Evolutionary conservation across 768 basidiomycete genomes (phyloP).

Genomic region (Cubamyces sp.): DNA sequence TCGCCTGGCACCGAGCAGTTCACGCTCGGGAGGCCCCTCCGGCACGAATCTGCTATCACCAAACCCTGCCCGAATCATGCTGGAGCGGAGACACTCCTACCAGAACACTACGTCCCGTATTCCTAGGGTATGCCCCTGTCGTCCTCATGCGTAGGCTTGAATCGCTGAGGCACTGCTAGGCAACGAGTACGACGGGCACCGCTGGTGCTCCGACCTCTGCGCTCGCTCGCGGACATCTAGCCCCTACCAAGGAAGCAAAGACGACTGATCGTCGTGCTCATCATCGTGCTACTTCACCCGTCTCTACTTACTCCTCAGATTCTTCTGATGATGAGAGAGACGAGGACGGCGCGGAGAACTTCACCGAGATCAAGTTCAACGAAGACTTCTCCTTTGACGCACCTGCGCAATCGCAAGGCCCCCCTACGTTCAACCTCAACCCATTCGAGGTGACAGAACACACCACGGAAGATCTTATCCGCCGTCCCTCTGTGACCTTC

Average conservation of each 20-base stretch:
- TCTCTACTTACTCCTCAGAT: neutral
- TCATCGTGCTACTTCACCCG: neutral
- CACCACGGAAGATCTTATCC: neutral
- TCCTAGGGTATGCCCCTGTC: neutral
- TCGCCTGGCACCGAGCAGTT: neutral
- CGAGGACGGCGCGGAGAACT: neutral
- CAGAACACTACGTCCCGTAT: neutral
- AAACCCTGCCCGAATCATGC: neutral
- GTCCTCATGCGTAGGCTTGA: neutral
- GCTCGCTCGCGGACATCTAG: neutral
- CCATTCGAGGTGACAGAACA: neutral
- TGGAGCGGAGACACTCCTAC: neutral
- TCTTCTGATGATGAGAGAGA: neutral
- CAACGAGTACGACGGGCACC: neutral
- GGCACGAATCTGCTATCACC: neutral
- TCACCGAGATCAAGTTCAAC: slow-evolving; percentile 1
- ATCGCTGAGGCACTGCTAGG: neutral
- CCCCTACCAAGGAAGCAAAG: neutral
- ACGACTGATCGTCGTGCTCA: neutral
- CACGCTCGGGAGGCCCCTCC: neutral
- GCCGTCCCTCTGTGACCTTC: slow-evolving; percentile 1
- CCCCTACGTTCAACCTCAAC: neutral
- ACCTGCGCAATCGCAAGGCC: neutral
- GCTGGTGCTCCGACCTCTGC: neutral
- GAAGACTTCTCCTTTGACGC: neutral